phyloP scores from a whole-genome alignment of 768 basidiomycete species.

The Kwoniella europaea region DNA sequence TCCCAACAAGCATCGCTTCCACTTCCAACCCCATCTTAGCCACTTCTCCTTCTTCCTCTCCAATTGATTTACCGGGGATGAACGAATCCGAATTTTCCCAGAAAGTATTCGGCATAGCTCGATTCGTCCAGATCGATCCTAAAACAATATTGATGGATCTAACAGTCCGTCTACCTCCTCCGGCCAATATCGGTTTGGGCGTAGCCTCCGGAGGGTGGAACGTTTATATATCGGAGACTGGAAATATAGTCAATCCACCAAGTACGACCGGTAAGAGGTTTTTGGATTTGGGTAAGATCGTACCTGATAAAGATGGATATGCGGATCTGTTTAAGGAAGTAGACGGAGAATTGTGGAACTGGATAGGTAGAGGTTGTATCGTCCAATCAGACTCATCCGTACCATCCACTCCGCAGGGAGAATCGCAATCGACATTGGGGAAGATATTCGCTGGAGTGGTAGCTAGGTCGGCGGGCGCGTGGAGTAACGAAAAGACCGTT shows the following conservation, averaged over 20 bases:
- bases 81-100: constrained; percentile 51
- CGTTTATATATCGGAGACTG: constrained; percentile 54
- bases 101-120: constrained; percentile 57
- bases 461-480: constrained; percentile 54
- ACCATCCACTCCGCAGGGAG: not conserved
- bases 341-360: constrained; percentile 55
- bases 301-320: constrained; percentile 54
- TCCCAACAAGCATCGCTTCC: constrained; percentile 39
- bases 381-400: constrained; percentile 39
- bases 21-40: constrained; percentile 42
- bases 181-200: constrained; percentile 37
- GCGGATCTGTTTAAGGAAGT: constrained; percentile 56
- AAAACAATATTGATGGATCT: constrained; percentile 53
- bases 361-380: constrained; percentile 56
- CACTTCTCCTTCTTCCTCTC: constrained; percentile 17
- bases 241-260: constrained; percentile 55
- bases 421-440: constrained; percentile 27
- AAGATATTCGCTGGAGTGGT: constrained; percentile 57
- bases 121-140: constrained; percentile 56
- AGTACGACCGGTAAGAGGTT: constrained; percentile 45
- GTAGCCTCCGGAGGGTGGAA: constrained; percentile 30
- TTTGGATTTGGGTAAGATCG: constrained; percentile 39
- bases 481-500: constrained; percentile 58
- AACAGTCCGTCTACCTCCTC: constrained; percentile 55
- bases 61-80: constrained; percentile 36